These are phyloP conservation scores for Pleomassaria siparia DNA, from an alignment of 2,329 filamentous ascomycete species.

Conservation along the genomic window DNA sequence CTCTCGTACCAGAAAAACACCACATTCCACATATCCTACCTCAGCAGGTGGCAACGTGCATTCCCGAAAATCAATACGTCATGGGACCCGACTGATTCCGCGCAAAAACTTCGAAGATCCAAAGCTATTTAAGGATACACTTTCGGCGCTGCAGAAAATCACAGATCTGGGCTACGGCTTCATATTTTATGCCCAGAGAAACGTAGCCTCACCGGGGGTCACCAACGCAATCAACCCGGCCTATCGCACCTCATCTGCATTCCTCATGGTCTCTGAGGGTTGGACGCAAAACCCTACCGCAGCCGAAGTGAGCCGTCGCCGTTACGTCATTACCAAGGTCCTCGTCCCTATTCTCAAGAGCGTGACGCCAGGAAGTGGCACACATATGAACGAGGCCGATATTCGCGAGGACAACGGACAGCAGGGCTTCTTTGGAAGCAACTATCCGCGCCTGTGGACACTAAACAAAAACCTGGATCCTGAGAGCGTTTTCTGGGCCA, in stretches of 20 bases:
- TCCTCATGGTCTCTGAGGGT: conserved; percentile 24
- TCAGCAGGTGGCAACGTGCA: not conserved
- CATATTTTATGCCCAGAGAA: not conserved
- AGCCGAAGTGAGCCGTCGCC: conserved; percentile 10
- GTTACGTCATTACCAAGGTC: conserved; percentile 17
- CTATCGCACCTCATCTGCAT: conserved; percentile 25
- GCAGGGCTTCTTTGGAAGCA: conserved; percentile 27
- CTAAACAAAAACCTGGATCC: conserved; percentile 32
- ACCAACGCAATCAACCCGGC: conserved; percentile 30
- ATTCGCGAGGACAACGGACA: conserved; percentile 29
- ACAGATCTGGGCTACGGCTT: conserved; percentile 19
- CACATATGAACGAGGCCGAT: conserved; percentile 33
- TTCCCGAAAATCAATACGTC: conserved; percentile 2
- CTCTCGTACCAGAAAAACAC: conserved; percentile 1
- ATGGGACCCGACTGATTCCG: conserved; percentile 12
- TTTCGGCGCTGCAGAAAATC: conserved; percentile 14
- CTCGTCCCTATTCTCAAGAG: conserved; percentile 19
- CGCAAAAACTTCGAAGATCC: conserved; percentile 9
- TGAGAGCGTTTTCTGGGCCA: conserved; percentile 27
- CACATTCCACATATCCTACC: conserved; percentile 2
- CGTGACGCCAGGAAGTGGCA: conserved; percentile 24
- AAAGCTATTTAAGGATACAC: conserved; percentile 1
- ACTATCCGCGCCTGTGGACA: conserved; percentile 26
- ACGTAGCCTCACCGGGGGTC: not conserved
- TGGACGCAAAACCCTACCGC: conserved; percentile 17